Evolutionary conservation across 2,329 filamentous ascomycete species (phyloP).

Genomic region (Aureobasidium sp.): DNA sequence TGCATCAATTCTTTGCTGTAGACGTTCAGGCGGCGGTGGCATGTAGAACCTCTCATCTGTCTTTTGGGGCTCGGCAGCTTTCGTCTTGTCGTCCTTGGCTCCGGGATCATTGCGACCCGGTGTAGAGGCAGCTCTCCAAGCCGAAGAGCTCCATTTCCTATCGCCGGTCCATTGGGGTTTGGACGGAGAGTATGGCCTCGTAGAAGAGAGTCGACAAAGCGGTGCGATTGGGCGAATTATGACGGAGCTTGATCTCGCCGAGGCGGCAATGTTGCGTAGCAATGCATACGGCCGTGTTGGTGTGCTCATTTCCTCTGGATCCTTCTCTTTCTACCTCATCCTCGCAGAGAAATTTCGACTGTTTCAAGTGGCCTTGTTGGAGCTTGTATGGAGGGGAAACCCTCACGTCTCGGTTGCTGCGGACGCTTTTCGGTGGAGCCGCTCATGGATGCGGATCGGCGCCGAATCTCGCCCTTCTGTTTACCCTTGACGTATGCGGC

Average conservation of each 20-base stretch:
- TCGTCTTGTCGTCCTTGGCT: not conserved
- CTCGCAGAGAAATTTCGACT: not conserved
- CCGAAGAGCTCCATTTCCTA: slow-evolving; percentile 2
- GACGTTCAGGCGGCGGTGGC: slow-evolving; percentile 5
- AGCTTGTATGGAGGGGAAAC: not conserved
- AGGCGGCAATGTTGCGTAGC: slow-evolving; percentile 5
- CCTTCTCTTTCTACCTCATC: slow-evolving; percentile 15
- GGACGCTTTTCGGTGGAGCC: not conserved
- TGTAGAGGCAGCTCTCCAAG: not conserved
- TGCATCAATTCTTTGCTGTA: slow-evolving; percentile 1
- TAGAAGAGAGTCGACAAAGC: not conserved
- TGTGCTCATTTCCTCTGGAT: slow-evolving; percentile 1
- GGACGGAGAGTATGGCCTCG: not conserved
- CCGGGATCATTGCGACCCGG: not conserved
- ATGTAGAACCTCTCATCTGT: slow-evolving; percentile 10
- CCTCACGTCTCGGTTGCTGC: not conserved
- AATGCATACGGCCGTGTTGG: slow-evolving; percentile 10
- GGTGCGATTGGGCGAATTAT: not conserved
- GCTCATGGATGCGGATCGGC: not conserved
- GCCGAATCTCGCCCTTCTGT: not conserved
- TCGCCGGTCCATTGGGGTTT: not conserved
- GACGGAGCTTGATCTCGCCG: not conserved
- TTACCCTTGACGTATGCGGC: slow-evolving; percentile 2
- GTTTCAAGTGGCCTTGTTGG: not conserved
- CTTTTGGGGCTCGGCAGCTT: not conserved